A percentile compares a stretch with the other conserved stretches of the same genome.
phyloP scores from a whole-genome alignment of 2,329 filamentous ascomycete genomes.

The Clarireedia sp. region DNA sequence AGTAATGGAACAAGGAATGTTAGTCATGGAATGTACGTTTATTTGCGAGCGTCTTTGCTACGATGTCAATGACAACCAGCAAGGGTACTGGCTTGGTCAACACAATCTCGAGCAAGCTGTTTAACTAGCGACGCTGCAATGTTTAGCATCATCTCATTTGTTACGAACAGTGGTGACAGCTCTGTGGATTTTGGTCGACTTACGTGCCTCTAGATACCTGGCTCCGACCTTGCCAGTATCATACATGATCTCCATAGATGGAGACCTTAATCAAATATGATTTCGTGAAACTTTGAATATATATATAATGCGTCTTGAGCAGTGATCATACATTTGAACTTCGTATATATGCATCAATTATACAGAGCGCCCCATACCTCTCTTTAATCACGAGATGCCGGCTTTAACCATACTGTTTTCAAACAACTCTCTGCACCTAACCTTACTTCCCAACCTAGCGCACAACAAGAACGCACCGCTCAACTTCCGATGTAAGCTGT shows the following conservation, averaged over 20 bases:
- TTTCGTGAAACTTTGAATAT: not conserved
- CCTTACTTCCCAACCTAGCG: constrained; percentile 73
- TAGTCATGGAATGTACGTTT: not conserved
- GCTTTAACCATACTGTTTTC: constrained; percentile 32
- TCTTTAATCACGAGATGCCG: constrained; percentile 11
- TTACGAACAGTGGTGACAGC: too few relatives aligned
- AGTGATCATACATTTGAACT: not conserved
- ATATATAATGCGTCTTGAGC: not conserved
- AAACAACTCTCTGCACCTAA: constrained; percentile 77
- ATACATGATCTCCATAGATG: too few relatives aligned
- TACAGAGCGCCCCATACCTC: not conserved
- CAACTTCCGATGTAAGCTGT: constrained; percentile 87
- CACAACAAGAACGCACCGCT: constrained; percentile 93
- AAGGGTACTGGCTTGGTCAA: too few relatives aligned
- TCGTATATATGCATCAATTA: not conserved
- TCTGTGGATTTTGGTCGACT: too few relatives aligned
- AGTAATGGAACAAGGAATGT: constrained; percentile 10
- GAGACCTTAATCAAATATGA: too few relatives aligned
- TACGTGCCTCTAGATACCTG: too few relatives aligned
- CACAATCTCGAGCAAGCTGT: too few relatives aligned
- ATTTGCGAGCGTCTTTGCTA: not conserved
- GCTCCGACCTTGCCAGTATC: too few relatives aligned
- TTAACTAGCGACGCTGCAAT: too few relatives aligned
- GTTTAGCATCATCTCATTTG: too few relatives aligned
- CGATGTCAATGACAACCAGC: not conserved